Base-by-base conservation (phyloP, 2,329 filamentous ascomycete species). In the Sporothrix pseudoabietina region DNA sequence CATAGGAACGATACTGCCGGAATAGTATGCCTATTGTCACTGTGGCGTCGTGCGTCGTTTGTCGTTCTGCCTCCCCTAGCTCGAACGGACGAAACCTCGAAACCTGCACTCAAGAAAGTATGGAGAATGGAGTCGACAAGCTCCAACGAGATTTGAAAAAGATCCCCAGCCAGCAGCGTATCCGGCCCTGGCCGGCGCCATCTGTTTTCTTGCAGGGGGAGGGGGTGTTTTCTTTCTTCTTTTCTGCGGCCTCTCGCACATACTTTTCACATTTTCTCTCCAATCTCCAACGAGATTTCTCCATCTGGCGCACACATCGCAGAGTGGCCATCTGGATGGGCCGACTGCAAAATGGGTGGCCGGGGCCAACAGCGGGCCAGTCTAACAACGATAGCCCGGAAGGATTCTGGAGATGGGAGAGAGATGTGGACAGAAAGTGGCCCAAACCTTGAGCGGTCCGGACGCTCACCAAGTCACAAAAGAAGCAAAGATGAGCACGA, bases 321-420 rank as follows among this genome's bases (percentile, higher is more conserved):
- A 47, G 61, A 30, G 39, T 66, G 61, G 39, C 61, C 39, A 65
- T 65, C 39, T 7, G 22, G 39, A 44, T 26, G 57, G 32, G 30
- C 32, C 19, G n/a, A 65, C 22, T 55, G 22, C 19, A 22, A 54
- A 22, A 54, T 35, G 35, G 22, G 54, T 32, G 39, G 61, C 14
- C 22, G 39, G 61, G 61, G 39, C 61, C 39, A 66, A 41, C 61
- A 66, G 8, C n/a, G 26, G 61, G 61, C n/a, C 61, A 26, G 61
- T 3, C 22, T 14, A 32, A 30, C 2, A 41, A n/a, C 9, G 32
- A 32, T 57, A 35, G 59, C 22, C 39, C 39, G 61, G 61, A 66
- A 66, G 61, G 61, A 66, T 66, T 47, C 61, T 66, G 61, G 61
- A 47, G 61, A 66, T 14, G 44, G 14, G 19, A 49, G 44, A 49